Evolutionary conservation across 2,329 filamentous ascomycete species (phyloP).

Genomic region (Dactylella cylindrospora): DNA sequence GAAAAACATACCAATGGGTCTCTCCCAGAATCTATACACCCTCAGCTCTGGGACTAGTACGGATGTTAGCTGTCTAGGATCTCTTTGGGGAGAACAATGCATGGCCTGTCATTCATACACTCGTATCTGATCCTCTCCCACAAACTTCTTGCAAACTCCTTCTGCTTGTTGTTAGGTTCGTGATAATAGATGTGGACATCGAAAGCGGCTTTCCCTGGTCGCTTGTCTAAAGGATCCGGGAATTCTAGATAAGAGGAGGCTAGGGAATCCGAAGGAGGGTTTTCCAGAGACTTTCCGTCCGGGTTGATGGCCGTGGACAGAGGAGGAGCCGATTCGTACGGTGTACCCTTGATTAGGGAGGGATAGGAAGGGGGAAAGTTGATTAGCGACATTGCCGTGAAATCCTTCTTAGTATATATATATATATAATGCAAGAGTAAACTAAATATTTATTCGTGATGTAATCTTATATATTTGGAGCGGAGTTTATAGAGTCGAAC

Average conservation of each 20-base stretch:
- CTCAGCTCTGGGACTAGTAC: slow-evolving; percentile 74
- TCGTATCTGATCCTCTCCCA: slow-evolving; percentile 36
- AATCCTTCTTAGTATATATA: too few species aligned
- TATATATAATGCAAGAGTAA: too few species aligned
- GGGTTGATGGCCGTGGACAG: slow-evolving; percentile 58
- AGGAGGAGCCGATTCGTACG: slow-evolving; percentile 61
- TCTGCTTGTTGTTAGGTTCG: slow-evolving; percentile 53
- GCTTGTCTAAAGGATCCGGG: slow-evolving; percentile 66
- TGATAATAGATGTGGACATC: slow-evolving; percentile 86
- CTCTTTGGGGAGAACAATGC: neutral
- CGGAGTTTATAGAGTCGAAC: too few species aligned
- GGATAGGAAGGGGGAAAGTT: slow-evolving; percentile 53
- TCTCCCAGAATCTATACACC: slow-evolving; percentile 76
- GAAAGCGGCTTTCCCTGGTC: slow-evolving; percentile 67
- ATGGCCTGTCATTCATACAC: slow-evolving; percentile 14
- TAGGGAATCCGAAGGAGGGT: slow-evolving; percentile 62
- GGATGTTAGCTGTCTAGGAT: neutral
- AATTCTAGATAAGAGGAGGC: slow-evolving; percentile 74
- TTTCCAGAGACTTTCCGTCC: slow-evolving; percentile 77
- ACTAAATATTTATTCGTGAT: too few species aligned
- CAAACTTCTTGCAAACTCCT: slow-evolving; percentile 23
- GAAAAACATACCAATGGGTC: slow-evolving; percentile 62
- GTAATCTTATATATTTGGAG: too few species aligned
- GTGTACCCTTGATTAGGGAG: slow-evolving; percentile 57
- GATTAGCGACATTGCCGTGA: slow-evolving; percentile 15